Percentiles rank a stretch among this genome's conserved stretches.
Evolutionary conservation across 1,139 yeast species (phyloP).

Genomic region (Blastobotrys indianensis): DNA sequence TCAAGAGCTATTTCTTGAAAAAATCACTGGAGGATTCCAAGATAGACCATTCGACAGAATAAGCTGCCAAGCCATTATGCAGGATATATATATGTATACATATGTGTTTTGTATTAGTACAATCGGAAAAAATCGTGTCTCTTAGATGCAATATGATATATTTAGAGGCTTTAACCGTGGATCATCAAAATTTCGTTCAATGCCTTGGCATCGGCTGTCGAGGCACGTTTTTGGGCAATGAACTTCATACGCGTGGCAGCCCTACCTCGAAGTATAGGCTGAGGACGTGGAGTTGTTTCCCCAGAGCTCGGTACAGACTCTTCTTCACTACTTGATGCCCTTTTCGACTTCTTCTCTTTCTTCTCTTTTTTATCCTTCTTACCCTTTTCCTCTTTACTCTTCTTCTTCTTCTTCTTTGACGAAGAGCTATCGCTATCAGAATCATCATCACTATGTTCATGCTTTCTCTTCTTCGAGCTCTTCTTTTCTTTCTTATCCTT

Average conservation of each 20-base stretch:
- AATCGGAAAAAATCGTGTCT: too few species aligned
- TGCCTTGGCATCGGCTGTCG: constrained; percentile 83
- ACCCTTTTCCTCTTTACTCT: constrained; percentile 25
- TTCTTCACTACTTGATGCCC: constrained; percentile 15
- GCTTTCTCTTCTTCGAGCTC: constrained; percentile 29
- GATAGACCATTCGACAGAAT: too few species aligned
- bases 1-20: too few species aligned
- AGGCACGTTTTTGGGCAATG: constrained; percentile 84
- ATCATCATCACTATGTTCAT: constrained; percentile 24
- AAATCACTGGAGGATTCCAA: too few species aligned
- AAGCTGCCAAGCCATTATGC: too few species aligned
- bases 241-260: constrained; percentile 77
- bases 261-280: constrained; percentile 50
- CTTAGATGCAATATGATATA: too few species aligned
- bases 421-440: constrained; percentile 29
- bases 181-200: constrained; percentile 91
- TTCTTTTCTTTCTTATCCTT: constrained; percentile 31
- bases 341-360: constrained; percentile 29
- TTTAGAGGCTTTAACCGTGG: constrained; percentile 6
- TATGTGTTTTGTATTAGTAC: too few species aligned
- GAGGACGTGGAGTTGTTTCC: constrained; percentile 16
- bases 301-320: constrained; percentile 5
- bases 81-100: too few species aligned
- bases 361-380: constrained; percentile 23
- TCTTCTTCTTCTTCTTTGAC: constrained; percentile 25